These are phyloP conservation scores for Adiantum capillusveneris DNA, from an alignment of 75 land plant species.

Conservation along the genomic window DNA sequence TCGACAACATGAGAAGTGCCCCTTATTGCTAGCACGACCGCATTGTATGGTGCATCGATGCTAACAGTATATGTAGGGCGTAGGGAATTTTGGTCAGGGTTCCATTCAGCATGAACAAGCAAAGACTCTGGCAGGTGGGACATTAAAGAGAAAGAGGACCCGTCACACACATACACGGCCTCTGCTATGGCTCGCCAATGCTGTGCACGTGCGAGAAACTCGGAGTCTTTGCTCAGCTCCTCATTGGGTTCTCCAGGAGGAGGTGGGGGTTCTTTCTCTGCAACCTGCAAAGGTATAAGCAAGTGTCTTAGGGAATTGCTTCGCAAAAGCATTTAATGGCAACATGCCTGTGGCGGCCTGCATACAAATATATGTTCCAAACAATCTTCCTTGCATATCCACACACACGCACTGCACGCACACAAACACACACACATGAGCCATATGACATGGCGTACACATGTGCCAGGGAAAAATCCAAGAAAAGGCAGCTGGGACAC, in stretches of 20 bases:
- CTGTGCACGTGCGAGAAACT: conserved; percentile 23
- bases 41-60: conserved; percentile 20
- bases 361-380: too few relatives aligned
- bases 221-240: conserved; percentile 10
- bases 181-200: conserved; percentile 33
- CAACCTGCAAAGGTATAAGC: not conserved
- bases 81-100: conserved; percentile 22
- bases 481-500: too few relatives aligned
- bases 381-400: too few relatives aligned
- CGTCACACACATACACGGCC: conserved; percentile 19
- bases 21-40: conserved; percentile 24
- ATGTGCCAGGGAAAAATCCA: too few relatives aligned
- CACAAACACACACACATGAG: too few relatives aligned
- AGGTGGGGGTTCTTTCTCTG: conserved; percentile 16
- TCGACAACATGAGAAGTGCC: conserved; percentile 23
- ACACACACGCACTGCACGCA: too few relatives aligned
- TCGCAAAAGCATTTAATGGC: too few relatives aligned
- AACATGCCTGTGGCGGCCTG: too few relatives aligned
- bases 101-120: conserved; percentile 28
- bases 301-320: too few relatives aligned
- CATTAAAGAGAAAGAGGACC: conserved; percentile 26
- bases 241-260: conserved; percentile 14
- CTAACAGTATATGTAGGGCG: conserved; percentile 24
- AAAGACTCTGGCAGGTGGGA: conserved; percentile 29
- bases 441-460: too few relatives aligned